Evolutionary conservation across 2,329 filamentous ascomycete species (phyloP), one percentile per base, ranked within the genome.

Genomic region (Cercospora zeina): DNA sequence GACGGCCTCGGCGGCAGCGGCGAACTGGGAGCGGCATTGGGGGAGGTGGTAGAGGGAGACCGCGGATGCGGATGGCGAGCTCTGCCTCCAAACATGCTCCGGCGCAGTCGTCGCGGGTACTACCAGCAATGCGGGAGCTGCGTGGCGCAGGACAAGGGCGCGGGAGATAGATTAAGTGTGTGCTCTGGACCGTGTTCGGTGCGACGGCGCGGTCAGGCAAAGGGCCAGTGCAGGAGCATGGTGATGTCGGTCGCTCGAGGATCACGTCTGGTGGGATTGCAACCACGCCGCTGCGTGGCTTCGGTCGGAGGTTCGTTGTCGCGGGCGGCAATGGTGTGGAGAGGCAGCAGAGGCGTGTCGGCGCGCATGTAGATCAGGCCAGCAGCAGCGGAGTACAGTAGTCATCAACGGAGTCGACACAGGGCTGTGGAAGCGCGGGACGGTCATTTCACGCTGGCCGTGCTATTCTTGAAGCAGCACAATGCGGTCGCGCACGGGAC

Each of bases 31-130:
- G 50, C 50, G 19, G 50, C 50, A 37, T 30, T 42, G 24, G 61
- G 31, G 21, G 55, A 55, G 24, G 24, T 27, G 34, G 31, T 58
- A 24, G 60, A 58, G 47, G 21, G n/a, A 27, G 56, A 24, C 27
- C 56, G 47, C 47, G n/a, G 27, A 19, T 57, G 60, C 47, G 55
- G 47, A 31, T 54, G 34, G 37, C 61, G 55, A 21, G 19, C 55
- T 55, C 55, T 59, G 55, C 39, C 39, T 45, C 16, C 42, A 36
- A 62, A 59, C 61, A 62, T 62, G 14, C 19, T 45, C 39, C 21
- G 21, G 24, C 24, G 24, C 24, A 27, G 24, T 27, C 3, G 6
- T 27, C 3, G 24, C 24, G 24, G 24, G 24, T 27, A 6, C 24
- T 27, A 27, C 24, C 39, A 45, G 39, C 39, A 45, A 9, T 27